A percentile compares a stretch with the other conserved stretches of the same genome.
Conservation (phyloP, 2,329 filamentous ascomycete species). For the Epichloe brachyelytri region DNA sequence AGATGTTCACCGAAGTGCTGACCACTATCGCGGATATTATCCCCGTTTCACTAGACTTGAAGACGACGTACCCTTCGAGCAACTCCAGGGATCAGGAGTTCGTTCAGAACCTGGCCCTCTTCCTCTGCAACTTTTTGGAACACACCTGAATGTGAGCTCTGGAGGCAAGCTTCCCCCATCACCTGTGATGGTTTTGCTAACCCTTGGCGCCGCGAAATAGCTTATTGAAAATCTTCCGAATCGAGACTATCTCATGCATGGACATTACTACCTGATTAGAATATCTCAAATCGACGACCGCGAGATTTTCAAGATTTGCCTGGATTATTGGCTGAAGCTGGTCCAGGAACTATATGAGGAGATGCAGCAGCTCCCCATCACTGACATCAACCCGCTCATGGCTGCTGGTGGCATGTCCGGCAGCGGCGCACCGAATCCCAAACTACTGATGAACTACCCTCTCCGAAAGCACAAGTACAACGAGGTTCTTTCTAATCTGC, state of each 20-base stretch:
- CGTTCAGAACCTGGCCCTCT: constrained; percentile 89
- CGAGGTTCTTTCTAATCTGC: constrained; percentile 83
- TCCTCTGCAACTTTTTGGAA: constrained; percentile 96
- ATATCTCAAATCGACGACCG: constrained; percentile 98
- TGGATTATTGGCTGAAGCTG: constrained; percentile 98
- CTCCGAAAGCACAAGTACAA: constrained; percentile 97
- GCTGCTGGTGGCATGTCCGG: constrained; percentile 63
- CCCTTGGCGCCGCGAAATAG: constrained; percentile 25
- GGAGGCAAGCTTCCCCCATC: not conserved
- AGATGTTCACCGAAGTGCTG: constrained; percentile 97
- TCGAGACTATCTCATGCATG: constrained; percentile 85
- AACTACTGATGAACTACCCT: constrained; percentile 76
- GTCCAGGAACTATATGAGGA: constrained; percentile 98
- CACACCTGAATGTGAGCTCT: constrained; percentile 62
- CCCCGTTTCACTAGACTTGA: constrained; percentile 78
- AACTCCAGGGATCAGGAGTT: constrained; percentile 94
- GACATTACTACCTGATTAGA: constrained; percentile 94
- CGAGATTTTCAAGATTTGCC: constrained; percentile 98
- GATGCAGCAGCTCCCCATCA: constrained; percentile 92
- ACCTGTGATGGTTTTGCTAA: not conserved
- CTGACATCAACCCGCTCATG: constrained; percentile 81
- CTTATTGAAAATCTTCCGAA: constrained; percentile 94
- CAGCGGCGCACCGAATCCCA: constrained; percentile 74
- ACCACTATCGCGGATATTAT: constrained; percentile 90
- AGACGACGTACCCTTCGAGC: constrained; percentile 79